Conservation (phyloP, 2,329 filamentous ascomycete genomes). For the Cladorrhinum sp. region DNA sequence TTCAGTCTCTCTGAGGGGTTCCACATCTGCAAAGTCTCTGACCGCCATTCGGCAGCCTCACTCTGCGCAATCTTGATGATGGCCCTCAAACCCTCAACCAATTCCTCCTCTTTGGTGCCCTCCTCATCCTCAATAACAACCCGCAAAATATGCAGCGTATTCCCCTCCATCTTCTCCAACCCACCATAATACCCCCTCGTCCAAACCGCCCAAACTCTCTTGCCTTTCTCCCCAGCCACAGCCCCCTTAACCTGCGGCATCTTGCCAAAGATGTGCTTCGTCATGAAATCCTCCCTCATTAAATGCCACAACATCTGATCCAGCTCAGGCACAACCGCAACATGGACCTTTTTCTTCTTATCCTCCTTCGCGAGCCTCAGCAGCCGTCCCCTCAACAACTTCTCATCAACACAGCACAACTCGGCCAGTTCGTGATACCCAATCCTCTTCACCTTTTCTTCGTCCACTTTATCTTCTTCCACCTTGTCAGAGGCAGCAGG, state of each 20-base stretch:
- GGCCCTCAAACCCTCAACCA: constrained; percentile 54
- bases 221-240: constrained; percentile 51
- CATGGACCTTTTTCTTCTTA: constrained; percentile 40
- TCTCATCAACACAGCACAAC: constrained; percentile 63
- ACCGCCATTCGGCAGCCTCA: constrained; percentile 69
- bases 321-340: constrained; percentile 67
- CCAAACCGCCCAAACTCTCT: constrained; percentile 73
- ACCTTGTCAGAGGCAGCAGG: constrained; percentile 34
- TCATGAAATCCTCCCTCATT: constrained; percentile 76
- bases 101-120: constrained; percentile 39
- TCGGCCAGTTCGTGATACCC: constrained; percentile 58
- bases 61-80: constrained; percentile 65
- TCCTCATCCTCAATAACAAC: constrained; percentile 61
- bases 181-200: constrained; percentile 62
- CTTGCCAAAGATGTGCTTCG: constrained; percentile 56
- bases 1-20: constrained; percentile 63
- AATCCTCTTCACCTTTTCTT: constrained; percentile 41
- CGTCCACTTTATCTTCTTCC: constrained; percentile 7
- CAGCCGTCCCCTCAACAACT: constrained; percentile 56
- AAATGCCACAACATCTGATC: constrained; percentile 74
- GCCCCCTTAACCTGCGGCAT: constrained; percentile 67
- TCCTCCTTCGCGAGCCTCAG: constrained; percentile 23
- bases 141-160: constrained; percentile 67
- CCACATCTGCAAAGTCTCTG: constrained; percentile 75
- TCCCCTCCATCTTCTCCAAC: constrained; percentile 52